These are phyloP conservation scores for Emergomyces pasteurianus DNA, from an alignment of 2,329 filamentous ascomycete species.

Conservation along the genomic window DNA sequence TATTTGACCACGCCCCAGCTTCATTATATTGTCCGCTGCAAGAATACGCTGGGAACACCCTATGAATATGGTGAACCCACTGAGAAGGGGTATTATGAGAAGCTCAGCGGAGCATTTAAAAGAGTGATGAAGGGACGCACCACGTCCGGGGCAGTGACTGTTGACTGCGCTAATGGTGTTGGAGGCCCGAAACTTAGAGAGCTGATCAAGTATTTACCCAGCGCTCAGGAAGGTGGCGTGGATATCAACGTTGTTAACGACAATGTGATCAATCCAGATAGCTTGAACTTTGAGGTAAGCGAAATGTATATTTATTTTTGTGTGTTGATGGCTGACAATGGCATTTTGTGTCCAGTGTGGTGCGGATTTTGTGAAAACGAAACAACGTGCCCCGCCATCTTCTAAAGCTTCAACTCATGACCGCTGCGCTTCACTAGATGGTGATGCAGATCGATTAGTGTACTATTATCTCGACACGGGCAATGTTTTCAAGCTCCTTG, in stretches of 20 bases:
- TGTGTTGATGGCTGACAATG: constrained; percentile 11
- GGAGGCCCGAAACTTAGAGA: constrained; percentile 83
- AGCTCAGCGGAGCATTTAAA: constrained; percentile 74
- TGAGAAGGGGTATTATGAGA: constrained; percentile 90
- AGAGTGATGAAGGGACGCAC: constrained; percentile 68
- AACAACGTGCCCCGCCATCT: constrained; percentile 74
- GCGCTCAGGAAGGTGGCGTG: constrained; percentile 53
- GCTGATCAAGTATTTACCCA: constrained; percentile 69
- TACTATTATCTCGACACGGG: constrained; percentile 86
- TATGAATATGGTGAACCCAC: constrained; percentile 81
- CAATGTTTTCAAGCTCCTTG: constrained; percentile 78
- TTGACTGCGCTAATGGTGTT: constrained; percentile 95
- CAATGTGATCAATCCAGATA: constrained; percentile 78
- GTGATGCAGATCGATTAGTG: constrained; percentile 88
- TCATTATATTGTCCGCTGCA: constrained; percentile 88
- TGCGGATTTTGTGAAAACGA: constrained; percentile 95
- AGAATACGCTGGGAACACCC: constrained; percentile 82
- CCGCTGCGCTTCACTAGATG: constrained; percentile 83
- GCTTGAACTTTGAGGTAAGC: constrained; percentile 71
- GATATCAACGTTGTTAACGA: constrained; percentile 86
- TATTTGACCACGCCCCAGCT: constrained; percentile 94
- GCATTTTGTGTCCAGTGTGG: constrained; percentile 53
- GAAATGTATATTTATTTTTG: neutral
- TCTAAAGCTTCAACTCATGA: constrained; percentile 66
- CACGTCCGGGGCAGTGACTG: constrained; percentile 60